Base-by-base conservation (phyloP, 352 stramenopile genomes). In the Globisporangium alternatum region DNA sequence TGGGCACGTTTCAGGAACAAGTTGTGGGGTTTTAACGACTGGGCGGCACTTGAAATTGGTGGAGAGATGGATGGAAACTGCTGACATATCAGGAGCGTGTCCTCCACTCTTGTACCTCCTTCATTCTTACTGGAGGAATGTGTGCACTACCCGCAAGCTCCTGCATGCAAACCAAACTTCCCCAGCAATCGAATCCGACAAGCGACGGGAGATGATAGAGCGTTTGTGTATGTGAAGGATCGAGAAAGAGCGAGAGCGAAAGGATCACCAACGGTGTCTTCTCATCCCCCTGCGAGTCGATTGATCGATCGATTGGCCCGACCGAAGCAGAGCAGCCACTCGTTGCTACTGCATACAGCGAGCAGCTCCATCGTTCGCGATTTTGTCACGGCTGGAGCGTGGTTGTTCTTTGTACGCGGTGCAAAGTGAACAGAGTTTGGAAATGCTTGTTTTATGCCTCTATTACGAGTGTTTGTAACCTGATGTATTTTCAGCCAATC, bases 271-370 rank as follows among this genome's bases (percentile, higher is more conserved):
- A 19, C 37, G 8, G 44, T 8, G 45, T 8, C 13, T 12, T 31
- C 45, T 52, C 45, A 52, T 52, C 45, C n/a, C 45, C 45, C n/a
- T 52, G 33, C 12, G 37, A 44, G 12, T 43, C 3, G 31, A 7
- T 35, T 35, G 31, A 35, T 35, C 7, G 31, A 35, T 35, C 5
- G 37, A 44, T 44, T 44, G 13, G 7, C 45, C 19, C 45, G 21
- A 19, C 45, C 21, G 9, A 52, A 25, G 21, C 21, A 52, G 45
- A 52, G 45, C 45, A 7, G 31, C 45, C n/a, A 28, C 44, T 25
- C 45, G 31, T 52, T 52, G 31, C n/a, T n/a, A n/a, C 45, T 52
- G 45, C 45, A 52, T 52, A 52, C 45, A 19, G 45, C 21, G 21
- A 52, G 45, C 21, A 52, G 45, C 45, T 52, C 45, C 21, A 2